A percentile compares a stretch with the other conserved stretches of the same genome.
These are phyloP conservation scores for Kokia cookei DNA, from an alignment of 441 rosid species.

Conservation along the genomic window DNA sequence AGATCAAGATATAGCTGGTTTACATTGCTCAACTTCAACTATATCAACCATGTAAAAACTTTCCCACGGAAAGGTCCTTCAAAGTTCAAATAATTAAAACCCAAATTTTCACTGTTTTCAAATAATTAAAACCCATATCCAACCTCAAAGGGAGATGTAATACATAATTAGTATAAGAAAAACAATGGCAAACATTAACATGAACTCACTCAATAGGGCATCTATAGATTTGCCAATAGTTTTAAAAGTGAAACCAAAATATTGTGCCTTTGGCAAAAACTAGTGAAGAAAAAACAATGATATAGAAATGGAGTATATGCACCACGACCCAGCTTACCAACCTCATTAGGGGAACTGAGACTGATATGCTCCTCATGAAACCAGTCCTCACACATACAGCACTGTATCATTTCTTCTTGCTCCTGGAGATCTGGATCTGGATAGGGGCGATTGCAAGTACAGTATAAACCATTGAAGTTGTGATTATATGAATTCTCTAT, in stretches of 20 bases:
- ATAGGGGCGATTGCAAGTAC: conserved; percentile 75
- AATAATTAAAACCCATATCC: background rate
- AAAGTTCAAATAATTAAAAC: background rate
- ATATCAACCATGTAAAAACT: background rate
- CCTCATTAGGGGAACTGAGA: conserved; percentile 53
- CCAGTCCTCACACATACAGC: conserved; percentile 97
- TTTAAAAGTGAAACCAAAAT: background rate
- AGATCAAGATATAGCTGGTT: background rate
- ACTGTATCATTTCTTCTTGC: conserved; percentile 94
- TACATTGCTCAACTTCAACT: background rate
- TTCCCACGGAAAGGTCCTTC: background rate
- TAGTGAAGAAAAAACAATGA: background rate
- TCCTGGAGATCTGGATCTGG: conserved; percentile 88
- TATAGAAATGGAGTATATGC: background rate
- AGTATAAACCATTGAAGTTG: conserved; percentile 84
- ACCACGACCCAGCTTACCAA: conserved; percentile 18
- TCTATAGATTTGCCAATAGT: background rate
- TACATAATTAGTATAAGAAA: too few relatives aligned
- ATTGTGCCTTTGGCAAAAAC: background rate
- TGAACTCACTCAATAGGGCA: background rate
- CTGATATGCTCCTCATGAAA: conserved; percentile 88
- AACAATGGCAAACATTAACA: background rate
- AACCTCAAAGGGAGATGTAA: background rate
- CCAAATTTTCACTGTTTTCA: background rate
- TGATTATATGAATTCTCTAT: conserved; percentile 77